Base-by-base conservation (phyloP, 176 grass and related monocot genomes). In the Elymus sibiricus region DNA sequence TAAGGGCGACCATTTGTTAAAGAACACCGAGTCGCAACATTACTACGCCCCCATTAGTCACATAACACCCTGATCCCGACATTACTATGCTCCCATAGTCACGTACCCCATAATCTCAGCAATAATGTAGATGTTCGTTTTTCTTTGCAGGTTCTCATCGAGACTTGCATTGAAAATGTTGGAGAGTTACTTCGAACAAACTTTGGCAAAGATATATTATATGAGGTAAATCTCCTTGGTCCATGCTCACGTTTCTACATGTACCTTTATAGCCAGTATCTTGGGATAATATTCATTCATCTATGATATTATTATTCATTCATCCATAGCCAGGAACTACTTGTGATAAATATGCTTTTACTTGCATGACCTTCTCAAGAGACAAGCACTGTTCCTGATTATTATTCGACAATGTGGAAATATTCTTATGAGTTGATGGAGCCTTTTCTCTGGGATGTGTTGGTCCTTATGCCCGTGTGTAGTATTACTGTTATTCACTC, bases 181-280 rank as follows among this genome's bases (percentile, higher is more conserved):
- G 93, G 91, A 16, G 89, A 88, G 58, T 83, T 95, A 80, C 93
- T 98, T 85, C 77, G 84, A 79, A 84, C 93, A 66, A 98, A 95
- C 86, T 98, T 95, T 19, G 90, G 91, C 73, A 95, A 95, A 91
- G 91, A 98, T 84, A 21, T 98, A 40, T 70, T 98, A 37, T 94
- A 88, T 79, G 91, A 98, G 96, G 96, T 98, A 40, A 31, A 76
- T 81, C 5, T 53, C 22, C 31, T 79, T 61, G 47, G 74, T 82
- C 51, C 38, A 34, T 56, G 19, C 27, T 78, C 26, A 47, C 4
- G 4, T 8, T 47, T 47, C 3, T 47, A 47, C 12, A 9, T 15
- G 13, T 9, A 58, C 8, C 19, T 46, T 7, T 14, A 46, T 82
- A 19, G 58, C 82, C 10, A 24, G 17, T 79, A 72, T 11, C 27